These are phyloP conservation scores for Solanum hybrid DNA, from an alignment of 305 asterid genomes.

Conservation along the genomic window DNA sequence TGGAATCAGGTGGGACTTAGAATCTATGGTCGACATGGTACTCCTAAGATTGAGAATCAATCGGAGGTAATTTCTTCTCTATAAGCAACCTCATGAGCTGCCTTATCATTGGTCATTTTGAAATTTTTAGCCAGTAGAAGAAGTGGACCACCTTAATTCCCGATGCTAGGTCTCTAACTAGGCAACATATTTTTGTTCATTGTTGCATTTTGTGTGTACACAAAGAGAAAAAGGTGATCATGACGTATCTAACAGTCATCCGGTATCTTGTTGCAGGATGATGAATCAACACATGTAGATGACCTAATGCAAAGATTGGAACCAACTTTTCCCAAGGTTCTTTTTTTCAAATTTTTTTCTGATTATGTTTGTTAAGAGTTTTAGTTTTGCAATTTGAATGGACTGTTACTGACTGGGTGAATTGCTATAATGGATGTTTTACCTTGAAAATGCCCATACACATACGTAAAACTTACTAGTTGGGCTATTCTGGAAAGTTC, in stretches of 20 bases:
- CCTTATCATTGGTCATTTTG: not conserved
- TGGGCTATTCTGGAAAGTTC: not conserved
- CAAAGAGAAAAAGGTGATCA: not conserved
- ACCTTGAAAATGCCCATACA: not conserved
- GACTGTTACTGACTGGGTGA: not conserved
- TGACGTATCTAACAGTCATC: conserved; percentile 7
- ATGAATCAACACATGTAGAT: conserved; percentile 41
- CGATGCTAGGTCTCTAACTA: not conserved
- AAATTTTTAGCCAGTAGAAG: not conserved
- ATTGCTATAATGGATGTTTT: not conserved
- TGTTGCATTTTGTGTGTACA: not conserved
- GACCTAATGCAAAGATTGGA: conserved; percentile 43
- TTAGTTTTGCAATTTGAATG: conserved; percentile 10
- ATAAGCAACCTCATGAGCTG: not conserved
- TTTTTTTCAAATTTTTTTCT: conserved; percentile 13
- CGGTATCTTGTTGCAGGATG: conserved; percentile 32
- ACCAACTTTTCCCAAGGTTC: conserved; percentile 65
- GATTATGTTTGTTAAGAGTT: conserved; percentile 19
- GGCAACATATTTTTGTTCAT: not conserved
- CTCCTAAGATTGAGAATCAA: conserved; percentile 23
- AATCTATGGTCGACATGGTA: conserved; percentile 29
- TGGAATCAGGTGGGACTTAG: conserved; percentile 35
- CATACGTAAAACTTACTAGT: not conserved
- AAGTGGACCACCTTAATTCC: not conserved
- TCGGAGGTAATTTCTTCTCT: conserved; percentile 35